phyloP scores from a whole-genome alignment of 257 asterid species.

The Apocynum venetum region DNA sequence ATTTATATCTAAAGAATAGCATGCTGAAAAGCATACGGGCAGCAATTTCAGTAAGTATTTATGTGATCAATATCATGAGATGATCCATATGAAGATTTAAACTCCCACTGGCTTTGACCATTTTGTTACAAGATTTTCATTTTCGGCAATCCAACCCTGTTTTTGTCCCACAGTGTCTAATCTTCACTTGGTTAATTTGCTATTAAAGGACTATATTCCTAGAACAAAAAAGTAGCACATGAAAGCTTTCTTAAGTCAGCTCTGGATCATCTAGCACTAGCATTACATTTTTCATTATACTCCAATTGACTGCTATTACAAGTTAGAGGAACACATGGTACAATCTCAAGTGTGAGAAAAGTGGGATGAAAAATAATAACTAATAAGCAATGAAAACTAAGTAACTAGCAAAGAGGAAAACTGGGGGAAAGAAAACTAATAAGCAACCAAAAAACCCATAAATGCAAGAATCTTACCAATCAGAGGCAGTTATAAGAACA shows the following conservation, averaged over 20 bases:
- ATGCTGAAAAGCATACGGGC: too few relatives aligned
- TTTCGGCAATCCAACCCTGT: too few relatives aligned
- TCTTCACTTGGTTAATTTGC: not conserved
- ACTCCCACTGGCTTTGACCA: too few relatives aligned
- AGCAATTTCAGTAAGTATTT: too few relatives aligned
- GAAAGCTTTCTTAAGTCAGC: not conserved
- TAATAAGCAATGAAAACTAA: not conserved
- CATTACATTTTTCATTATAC: not conserved
- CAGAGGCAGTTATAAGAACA: slow-evolving; percentile 63
- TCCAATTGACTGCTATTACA: not conserved
- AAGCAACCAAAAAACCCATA: not conserved
- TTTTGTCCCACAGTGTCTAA: too few relatives aligned
- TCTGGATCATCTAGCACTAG: not conserved
- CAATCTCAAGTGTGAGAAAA: not conserved
- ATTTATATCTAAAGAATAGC: too few relatives aligned
- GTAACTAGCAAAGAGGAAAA: too few relatives aligned
- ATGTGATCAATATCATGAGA: too few relatives aligned
- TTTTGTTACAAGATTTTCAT: too few relatives aligned
- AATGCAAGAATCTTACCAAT: slow-evolving; percentile 41
- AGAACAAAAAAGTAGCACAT: not conserved
- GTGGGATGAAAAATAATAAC: not conserved
- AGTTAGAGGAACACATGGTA: not conserved
- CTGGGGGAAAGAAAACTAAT: too few relatives aligned
- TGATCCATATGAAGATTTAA: too few relatives aligned
- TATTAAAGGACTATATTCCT: too few relatives aligned